phyloP scores from a whole-genome alignment of 352 stramenopile species.

The Phytophthora fragariaefolia region DNA sequence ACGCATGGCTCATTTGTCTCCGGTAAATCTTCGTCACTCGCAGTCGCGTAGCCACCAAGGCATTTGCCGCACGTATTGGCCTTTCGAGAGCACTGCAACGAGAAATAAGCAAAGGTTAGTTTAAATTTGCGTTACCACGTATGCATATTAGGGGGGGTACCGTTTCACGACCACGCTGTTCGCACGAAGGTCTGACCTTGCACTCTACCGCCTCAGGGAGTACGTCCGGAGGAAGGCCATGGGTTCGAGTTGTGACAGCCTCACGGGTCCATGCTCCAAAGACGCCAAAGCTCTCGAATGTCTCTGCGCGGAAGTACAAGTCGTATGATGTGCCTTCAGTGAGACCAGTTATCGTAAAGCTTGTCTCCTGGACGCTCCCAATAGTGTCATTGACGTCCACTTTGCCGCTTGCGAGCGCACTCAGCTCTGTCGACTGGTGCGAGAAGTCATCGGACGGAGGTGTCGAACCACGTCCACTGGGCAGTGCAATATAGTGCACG shows the following conservation, averaged over 20 bases:
- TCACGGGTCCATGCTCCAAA: conserved; percentile 62
- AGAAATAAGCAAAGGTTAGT: background rate
- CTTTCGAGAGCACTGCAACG: conserved; percentile 48
- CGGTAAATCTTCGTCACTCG: conserved; percentile 11
- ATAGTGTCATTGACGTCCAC: conserved; percentile 33
- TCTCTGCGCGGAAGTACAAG: conserved; percentile 79
- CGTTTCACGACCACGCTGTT: conserved; percentile 54
- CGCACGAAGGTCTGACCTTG: conserved; percentile 49
- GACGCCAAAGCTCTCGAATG: conserved; percentile 74
- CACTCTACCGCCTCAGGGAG: conserved; percentile 66
- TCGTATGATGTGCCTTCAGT: conserved; percentile 69
- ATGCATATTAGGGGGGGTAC: conserved; percentile 17
- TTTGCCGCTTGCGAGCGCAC: conserved; percentile 35
- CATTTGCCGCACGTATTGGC: conserved; percentile 78
- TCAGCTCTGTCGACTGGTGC: conserved; percentile 25
- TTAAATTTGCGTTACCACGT: background rate
- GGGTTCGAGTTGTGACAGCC: conserved; percentile 56
- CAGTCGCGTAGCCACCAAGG: conserved; percentile 51
- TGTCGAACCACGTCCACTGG: conserved; percentile 30
- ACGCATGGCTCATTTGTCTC: conserved; percentile 50
- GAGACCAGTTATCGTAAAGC: conserved; percentile 60
- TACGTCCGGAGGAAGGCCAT: conserved; percentile 71
- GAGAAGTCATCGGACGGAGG: conserved; percentile 23
- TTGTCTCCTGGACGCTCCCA: conserved; percentile 17
- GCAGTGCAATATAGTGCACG: conserved; percentile 67